Percentiles rank a stretch among this genome's conserved stretches.
These are phyloP conservation scores for Kwoniella newhampshirensis DNA, from an alignment of 768 basidiomycete genomes.

Conservation along the genomic window DNA sequence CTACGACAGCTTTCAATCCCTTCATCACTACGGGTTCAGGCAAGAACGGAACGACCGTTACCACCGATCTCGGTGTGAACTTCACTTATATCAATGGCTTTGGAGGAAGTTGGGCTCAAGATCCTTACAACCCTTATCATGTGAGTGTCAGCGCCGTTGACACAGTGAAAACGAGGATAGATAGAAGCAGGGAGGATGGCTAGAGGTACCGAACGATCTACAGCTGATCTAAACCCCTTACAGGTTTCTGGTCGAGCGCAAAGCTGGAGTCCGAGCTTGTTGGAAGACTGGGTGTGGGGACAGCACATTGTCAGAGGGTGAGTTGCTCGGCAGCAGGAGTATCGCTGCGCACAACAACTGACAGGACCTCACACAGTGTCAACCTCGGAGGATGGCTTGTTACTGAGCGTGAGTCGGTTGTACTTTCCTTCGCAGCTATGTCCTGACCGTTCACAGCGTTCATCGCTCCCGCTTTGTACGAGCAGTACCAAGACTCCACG, in stretches of 20 bases:
- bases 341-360: slow-evolving; percentile 1
- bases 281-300: slow-evolving; percentile 50
- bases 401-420: slow-evolving; percentile 32
- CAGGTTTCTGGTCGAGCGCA: slow-evolving; percentile 49
- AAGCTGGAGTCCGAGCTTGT: slow-evolving; percentile 45
- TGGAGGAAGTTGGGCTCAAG: slow-evolving; percentile 51
- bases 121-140: slow-evolving; percentile 41
- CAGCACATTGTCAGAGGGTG: slow-evolving; percentile 45
- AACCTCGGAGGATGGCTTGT: slow-evolving; percentile 50
- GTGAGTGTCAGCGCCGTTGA: slow-evolving; percentile 24
- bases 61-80: slow-evolving; percentile 37
- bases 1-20: slow-evolving; percentile 12
- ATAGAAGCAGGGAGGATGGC: too few species aligned
- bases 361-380: slow-evolving; percentile 25
- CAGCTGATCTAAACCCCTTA: too few species aligned
- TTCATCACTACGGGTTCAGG: slow-evolving; percentile 33
- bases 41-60: slow-evolving; percentile 36
- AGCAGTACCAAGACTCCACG: slow-evolving; percentile 42
- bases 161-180: too few species aligned
- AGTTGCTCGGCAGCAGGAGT: too few species aligned
- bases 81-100: slow-evolving; percentile 49
- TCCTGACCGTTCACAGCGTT: slow-evolving; percentile 35
- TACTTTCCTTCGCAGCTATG: neutral
- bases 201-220: too few species aligned
- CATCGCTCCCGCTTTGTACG: slow-evolving; percentile 50